Base-by-base conservation (phyloP, 768 basidiomycete genomes). In the Mycena leptocephala region DNA sequence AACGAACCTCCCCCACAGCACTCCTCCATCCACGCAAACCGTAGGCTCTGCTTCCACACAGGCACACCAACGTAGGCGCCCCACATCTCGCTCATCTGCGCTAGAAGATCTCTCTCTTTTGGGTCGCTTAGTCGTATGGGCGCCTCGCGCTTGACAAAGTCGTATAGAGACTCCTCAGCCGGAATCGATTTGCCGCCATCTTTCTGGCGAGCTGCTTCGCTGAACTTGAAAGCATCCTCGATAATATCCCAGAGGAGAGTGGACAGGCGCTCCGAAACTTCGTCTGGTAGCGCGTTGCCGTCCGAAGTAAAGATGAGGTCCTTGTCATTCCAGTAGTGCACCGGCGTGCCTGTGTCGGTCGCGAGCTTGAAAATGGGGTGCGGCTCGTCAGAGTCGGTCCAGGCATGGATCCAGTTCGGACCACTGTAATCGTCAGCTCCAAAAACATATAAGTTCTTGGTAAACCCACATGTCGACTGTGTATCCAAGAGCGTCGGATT, bases 11-110 rank as follows among this genome's bases (percentile, higher is more conserved):
- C 78, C 33, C 76, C 76, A 70, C 78, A 79, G 32, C 78, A 79
- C 56, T 79, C 78, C 55, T 79, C 78, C 78, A 79, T 79, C 78
- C 78, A 79, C 28, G 78, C 76, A 70, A 79, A 79, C 30, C 76
- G 61, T n/a, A 79, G 59, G 55, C 76, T 77, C 61, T 79, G 78
- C 70, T 75, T 77, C 76, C 76, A 79, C n/a, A 72, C 76, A 64
- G 78, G 78, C 70, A 77, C 78, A 14, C 78, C 78, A 30, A 79
- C 76, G 55, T 79, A 79, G 6, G 78, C 78, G 5, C 78, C 78
- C 65, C 70, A 79, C 76, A 79, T 75, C 62, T 79, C 78, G 64
- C 78, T 79, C 78, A 79, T 79, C 61, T 77, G 76, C 37, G 51
- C 59, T 10, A 79, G 66, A 22, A 72, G 68, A 9, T 75, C 68